phyloP scores from a whole-genome alignment of 176 grass and related monocot genomes.

The Saccharum officinarum region DNA sequence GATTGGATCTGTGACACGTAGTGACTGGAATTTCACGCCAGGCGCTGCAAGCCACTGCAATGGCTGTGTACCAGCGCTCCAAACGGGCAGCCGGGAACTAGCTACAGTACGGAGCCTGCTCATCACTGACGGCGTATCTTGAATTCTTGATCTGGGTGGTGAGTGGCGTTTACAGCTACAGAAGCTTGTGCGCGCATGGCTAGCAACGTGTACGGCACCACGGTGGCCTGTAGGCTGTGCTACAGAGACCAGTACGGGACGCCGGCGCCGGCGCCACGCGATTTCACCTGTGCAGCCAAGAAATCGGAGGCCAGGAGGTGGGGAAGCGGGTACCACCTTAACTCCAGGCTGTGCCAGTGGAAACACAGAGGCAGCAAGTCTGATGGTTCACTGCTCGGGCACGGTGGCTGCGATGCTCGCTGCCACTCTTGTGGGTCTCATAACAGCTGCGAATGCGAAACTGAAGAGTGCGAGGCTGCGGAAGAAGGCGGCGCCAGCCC shows the following conservation, averaged over 20 bases:
- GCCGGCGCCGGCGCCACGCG: background rate
- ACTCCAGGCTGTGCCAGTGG: slow-evolving; percentile 37
- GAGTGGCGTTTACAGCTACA: background rate
- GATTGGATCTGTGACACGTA: background rate
- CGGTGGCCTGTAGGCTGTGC: slow-evolving; percentile 34
- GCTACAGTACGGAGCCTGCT: background rate
- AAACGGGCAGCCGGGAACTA: background rate
- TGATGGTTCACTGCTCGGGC: slow-evolving; percentile 23
- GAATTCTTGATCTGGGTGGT: background rate
- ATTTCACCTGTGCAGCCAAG: slow-evolving; percentile 41
- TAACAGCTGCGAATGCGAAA: slow-evolving; percentile 40
- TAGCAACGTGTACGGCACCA: slow-evolving; percentile 4
- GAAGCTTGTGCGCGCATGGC: background rate
- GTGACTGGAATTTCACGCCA: background rate
- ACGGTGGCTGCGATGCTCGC: slow-evolving; percentile 6
- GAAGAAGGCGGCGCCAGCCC: slow-evolving; percentile 43
- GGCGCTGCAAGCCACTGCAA: background rate
- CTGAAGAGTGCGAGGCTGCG: slow-evolving; percentile 36
- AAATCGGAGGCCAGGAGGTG: slow-evolving; percentile 43
- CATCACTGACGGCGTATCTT: background rate
- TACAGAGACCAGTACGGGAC: slow-evolving; percentile 37
- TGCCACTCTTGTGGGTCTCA: slow-evolving; percentile 52
- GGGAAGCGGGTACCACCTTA: slow-evolving; percentile 34
- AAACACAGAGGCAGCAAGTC: slow-evolving; percentile 19
- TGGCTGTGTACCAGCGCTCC: background rate